Evolutionary conservation across 2,329 filamentous ascomycete genomes (phyloP).

Genomic region (Didymella pinodella): DNA sequence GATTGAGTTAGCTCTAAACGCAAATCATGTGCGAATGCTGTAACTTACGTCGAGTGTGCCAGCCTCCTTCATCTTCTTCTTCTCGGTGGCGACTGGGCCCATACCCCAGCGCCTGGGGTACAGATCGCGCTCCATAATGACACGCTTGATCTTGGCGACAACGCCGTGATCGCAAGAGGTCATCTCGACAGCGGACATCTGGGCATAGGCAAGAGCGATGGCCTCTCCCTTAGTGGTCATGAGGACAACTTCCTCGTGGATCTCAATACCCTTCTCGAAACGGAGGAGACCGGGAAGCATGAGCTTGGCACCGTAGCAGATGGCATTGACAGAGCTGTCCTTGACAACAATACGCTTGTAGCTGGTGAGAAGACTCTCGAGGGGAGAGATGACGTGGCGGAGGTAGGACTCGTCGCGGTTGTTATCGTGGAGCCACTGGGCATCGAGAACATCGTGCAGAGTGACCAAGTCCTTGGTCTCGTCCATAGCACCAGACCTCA

Average conservation of each 20-base stretch:
- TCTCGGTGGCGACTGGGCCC: constrained; percentile 90
- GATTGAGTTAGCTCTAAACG: constrained; percentile 43
- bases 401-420: constrained; percentile 93
- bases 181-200: constrained; percentile 98
- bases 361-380: constrained; percentile 88
- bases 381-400: constrained; percentile 86
- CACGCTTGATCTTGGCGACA: constrained; percentile 98
- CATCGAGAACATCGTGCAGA: constrained; percentile 92
- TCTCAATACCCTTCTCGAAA: constrained; percentile 90
- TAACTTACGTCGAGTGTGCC: constrained; percentile 84
- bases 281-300: constrained; percentile 97
- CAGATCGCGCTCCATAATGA: constrained; percentile 99
- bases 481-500: constrained; percentile 93
- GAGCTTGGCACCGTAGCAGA: constrained; percentile 98
- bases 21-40: background rate
- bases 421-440: constrained; percentile 96
- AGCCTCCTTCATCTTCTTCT: constrained; percentile 99
- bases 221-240: constrained; percentile 99
- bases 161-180: constrained; percentile 97
- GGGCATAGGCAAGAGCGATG: constrained; percentile 92
- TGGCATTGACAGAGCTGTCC: constrained; percentile 93
- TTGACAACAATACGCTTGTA: constrained; percentile 99
- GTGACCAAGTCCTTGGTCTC: constrained; percentile 90
- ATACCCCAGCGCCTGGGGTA: constrained; percentile 98
- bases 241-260: constrained; percentile 94